These are phyloP conservation scores for Pontederia crassipes DNA, from an alignment of 176 grass and related monocot genomes.

Conservation along the genomic window DNA sequence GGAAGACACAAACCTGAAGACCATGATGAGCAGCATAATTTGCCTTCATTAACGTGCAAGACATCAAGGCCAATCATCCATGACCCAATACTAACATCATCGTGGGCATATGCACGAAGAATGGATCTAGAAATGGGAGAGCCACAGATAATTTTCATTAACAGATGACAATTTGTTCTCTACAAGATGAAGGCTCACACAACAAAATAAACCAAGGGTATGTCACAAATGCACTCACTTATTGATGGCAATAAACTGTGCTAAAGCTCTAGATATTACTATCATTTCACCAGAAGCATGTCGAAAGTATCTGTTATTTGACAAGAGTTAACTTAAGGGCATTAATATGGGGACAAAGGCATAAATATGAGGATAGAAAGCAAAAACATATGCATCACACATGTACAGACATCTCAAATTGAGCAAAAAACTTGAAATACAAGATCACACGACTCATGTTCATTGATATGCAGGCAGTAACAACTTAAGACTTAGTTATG, in stretches of 20 bases:
- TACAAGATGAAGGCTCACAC: too few species aligned
- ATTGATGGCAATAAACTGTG: conserved; percentile 99
- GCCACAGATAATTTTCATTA: neutral
- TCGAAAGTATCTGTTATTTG: conserved; percentile 69
- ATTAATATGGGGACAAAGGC: too few species aligned
- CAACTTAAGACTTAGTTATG: too few species aligned
- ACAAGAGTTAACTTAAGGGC: conserved; percentile 26
- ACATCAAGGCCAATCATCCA: conserved; percentile 94
- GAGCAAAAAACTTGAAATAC: too few species aligned
- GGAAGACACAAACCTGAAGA: conserved; percentile 49
- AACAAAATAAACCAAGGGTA: too few species aligned
- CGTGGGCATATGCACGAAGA: conserved; percentile 89
- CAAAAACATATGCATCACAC: too few species aligned
- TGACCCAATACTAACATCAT: conserved; percentile 96
- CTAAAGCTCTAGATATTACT: conserved; percentile 81
- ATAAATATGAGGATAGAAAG: too few species aligned
- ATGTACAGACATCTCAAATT: too few species aligned
- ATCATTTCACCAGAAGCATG: conserved; percentile 96
- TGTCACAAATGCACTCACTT: conserved; percentile 23
- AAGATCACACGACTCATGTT: too few species aligned
- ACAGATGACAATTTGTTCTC: too few species aligned
- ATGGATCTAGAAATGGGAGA: conserved; percentile 36
- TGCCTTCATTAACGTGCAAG: conserved; percentile 92
- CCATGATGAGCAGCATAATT: conserved; percentile 92
- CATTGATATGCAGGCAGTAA: too few species aligned